These are phyloP conservation scores for Coniella vitis DNA, from an alignment of 2,329 filamentous ascomycete species.

Conservation along the genomic window DNA sequence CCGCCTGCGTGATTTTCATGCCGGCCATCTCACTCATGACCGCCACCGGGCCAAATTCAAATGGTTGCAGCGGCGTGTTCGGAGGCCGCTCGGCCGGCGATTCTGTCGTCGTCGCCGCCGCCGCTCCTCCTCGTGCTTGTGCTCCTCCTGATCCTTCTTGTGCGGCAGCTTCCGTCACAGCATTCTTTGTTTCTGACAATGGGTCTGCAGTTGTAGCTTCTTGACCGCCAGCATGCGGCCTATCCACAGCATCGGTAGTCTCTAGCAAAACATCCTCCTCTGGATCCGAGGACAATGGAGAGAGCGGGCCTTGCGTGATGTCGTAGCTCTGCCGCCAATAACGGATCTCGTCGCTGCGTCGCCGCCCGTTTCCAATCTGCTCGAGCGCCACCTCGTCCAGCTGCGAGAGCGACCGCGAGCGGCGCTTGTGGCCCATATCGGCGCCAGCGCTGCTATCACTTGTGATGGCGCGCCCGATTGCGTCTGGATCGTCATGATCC, in stretches of 20 bases:
- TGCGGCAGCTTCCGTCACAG: no score
- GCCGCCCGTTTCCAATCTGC: constrained; percentile 21
- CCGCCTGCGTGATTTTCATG: constrained; percentile 52
- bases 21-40: constrained; percentile 40
- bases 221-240: no score
- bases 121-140: no score
- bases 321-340: constrained; percentile 58
- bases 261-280: constrained; percentile 8
- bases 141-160: no score
- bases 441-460: constrained; percentile 37
- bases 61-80: constrained; percentile 40
- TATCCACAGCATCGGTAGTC: constrained; percentile 22
- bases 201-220: no score
- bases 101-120: no score
- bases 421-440: constrained; percentile 38
- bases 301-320: constrained; percentile 35
- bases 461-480: constrained; percentile 57
- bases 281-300: constrained; percentile 38
- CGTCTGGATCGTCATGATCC: constrained; percentile 36
- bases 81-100: constrained; percentile 24
- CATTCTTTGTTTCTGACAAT: no score
- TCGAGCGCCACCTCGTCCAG: constrained; percentile 33
- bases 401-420: constrained; percentile 54
- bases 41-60: constrained; percentile 45
- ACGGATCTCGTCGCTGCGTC: constrained; percentile 55